Conservation (phyloP, 768 basidiomycete species). For the Pilatotrama ljubarskyi region DNA sequence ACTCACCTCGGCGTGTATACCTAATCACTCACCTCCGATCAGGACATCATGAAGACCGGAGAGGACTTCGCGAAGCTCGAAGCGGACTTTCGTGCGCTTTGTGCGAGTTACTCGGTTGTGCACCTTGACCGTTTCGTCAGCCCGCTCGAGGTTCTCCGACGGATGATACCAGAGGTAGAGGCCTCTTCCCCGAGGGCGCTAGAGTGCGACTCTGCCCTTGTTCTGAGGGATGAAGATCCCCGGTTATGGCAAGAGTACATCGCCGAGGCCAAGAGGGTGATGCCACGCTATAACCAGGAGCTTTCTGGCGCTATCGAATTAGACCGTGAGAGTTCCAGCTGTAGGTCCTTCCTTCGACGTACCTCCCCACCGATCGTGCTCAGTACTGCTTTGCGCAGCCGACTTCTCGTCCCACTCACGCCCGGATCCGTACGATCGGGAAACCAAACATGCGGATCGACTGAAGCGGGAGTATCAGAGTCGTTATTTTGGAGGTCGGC, state of each 20-base stretch:
- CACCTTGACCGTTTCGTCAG: background rate
- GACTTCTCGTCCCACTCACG: background rate
- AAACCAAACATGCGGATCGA: background rate
- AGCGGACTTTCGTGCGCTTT: background rate
- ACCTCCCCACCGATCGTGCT: background rate
- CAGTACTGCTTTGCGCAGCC: background rate
- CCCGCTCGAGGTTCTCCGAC: constrained; percentile 11
- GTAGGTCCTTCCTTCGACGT: background rate
- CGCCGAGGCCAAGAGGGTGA: constrained; percentile 5
- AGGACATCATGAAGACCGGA: constrained; percentile 22
- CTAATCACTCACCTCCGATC: too few species aligned
- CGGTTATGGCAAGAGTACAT: constrained; percentile 4
- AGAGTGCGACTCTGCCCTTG: constrained; percentile 7
- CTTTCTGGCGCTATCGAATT: constrained; percentile 4
- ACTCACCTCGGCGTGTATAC: background rate
- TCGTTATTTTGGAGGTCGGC: constrained; percentile 22
- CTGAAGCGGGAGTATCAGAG: constrained; percentile 5
- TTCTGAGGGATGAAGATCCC: constrained; percentile 2
- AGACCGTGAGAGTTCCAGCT: constrained; percentile 3
- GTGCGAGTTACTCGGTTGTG: background rate
- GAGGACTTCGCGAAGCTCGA: constrained; percentile 10
- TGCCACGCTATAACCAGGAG: constrained; percentile 10
- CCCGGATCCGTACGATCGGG: background rate
- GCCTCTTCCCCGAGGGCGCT: background rate
- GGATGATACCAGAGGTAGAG: constrained; percentile 9